Evolutionary conservation across 495 filamentous ascomycete genomes (phyloP).

Genomic region (Pyrenopolyporus hunteri): DNA sequence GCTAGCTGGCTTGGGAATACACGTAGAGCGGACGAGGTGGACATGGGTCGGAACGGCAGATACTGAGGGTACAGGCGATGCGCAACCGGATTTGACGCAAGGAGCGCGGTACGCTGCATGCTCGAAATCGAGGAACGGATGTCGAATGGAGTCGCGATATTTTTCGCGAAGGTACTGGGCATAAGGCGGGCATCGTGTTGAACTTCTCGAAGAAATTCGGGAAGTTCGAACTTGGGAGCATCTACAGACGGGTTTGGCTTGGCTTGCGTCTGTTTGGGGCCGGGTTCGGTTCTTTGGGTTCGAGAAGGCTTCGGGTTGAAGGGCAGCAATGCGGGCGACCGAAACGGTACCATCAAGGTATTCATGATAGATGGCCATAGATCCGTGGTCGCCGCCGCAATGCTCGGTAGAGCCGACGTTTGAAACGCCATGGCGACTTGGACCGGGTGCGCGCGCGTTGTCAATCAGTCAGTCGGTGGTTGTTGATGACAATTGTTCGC

Average conservation of each 20-base stretch:
- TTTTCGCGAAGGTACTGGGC: conserved; percentile 19
- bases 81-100: conserved; percentile 39
- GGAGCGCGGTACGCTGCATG: conserved; percentile 35
- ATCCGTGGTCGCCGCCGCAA: conserved; percentile 58
- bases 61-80: conserved; percentile 28
- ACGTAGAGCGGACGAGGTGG: conserved; percentile 34
- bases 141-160: conserved; percentile 38
- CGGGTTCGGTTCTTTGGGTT: conserved; percentile 17
- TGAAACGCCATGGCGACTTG: conserved; percentile 41
- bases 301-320: conserved; percentile 13
- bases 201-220: conserved; percentile 49
- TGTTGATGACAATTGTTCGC: not conserved
- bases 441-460: conserved; percentile 2
- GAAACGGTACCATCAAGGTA: conserved; percentile 53
- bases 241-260: conserved; percentile 10
- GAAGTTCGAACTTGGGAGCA: conserved; percentile 40
- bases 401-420: conserved; percentile 46
- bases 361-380: conserved; percentile 62
- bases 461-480: conserved; percentile 9
- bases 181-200: conserved; percentile 28
- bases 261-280: conserved; percentile 7
- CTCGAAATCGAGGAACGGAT: conserved; percentile 42
- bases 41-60: conserved; percentile 33
- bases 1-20: conserved; percentile 26
- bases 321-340: conserved; percentile 23